Percentiles rank a stretch among this genome's conserved stretches.
phyloP scores from a whole-genome alignment of 345 rosid genomes.

The Aquilaria yunnanensis region DNA sequence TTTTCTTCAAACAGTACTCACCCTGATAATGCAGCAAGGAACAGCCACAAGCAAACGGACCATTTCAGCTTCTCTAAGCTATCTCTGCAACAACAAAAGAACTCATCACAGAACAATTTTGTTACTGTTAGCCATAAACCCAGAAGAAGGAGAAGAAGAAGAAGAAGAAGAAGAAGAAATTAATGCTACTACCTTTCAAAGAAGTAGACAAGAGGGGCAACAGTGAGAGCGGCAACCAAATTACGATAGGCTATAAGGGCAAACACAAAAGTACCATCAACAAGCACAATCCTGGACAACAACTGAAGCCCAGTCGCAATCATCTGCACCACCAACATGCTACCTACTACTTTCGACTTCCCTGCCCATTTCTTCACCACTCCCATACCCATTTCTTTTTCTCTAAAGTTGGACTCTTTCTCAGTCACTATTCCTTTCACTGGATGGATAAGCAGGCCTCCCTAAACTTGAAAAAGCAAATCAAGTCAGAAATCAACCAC shows the following conservation, averaged over 20 bases:
- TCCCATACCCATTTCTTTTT: neutral
- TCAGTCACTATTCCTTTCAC: neutral
- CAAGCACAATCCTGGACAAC: constrained; percentile 30
- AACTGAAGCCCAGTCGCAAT: constrained; percentile 36
- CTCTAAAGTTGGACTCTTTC: neutral
- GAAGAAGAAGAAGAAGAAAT: neutral
- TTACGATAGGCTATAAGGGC: constrained; percentile 45
- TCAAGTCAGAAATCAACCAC: no score
- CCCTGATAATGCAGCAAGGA: constrained; percentile 37
- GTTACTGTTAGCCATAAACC: neutral
- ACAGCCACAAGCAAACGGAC: constrained; percentile 33
- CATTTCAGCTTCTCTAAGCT: constrained; percentile 17
- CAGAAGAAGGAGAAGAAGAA: neutral
- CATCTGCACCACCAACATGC: constrained; percentile 43
- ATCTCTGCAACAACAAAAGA: constrained; percentile 21
- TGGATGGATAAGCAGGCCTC: neutral
- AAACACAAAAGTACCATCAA: constrained; percentile 33
- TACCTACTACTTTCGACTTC: constrained; percentile 16
- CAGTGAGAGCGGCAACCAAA: constrained; percentile 34
- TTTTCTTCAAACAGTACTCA: constrained; percentile 8
- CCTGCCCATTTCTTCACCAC: constrained; percentile 7
- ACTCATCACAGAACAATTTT: neutral
- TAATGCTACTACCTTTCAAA: constrained; percentile 29
- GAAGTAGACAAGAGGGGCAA: constrained; percentile 44
- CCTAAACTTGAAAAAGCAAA: no score